These are phyloP conservation scores for Starmerella floris DNA, from an alignment of 805 yeast species.

Conservation along the genomic window DNA sequence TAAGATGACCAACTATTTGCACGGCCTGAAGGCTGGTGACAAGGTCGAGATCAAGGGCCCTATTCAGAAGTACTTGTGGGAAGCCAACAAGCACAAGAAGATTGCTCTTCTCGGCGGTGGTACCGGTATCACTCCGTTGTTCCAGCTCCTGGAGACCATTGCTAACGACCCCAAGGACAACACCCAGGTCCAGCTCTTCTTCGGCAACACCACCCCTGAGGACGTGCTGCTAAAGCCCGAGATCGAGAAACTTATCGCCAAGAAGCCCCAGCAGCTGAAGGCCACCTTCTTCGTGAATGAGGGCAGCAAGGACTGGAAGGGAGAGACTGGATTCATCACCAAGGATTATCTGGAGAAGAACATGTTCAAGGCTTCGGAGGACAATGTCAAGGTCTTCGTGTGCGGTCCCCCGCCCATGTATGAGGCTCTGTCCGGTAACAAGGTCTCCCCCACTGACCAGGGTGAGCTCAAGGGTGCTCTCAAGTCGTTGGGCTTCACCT, in stretches of 20 bases:
- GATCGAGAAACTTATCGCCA: slow-evolving; percentile 52
- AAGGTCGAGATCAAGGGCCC: slow-evolving; percentile 90
- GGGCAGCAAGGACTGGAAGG: slow-evolving; percentile 20
- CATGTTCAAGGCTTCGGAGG: slow-evolving; percentile 51
- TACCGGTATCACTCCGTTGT: slow-evolving; percentile 91
- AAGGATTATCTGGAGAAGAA: slow-evolving; percentile 53
- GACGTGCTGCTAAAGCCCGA: slow-evolving; percentile 74
- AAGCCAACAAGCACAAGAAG: slow-evolving; percentile 66
- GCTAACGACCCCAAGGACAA: slow-evolving; percentile 71
- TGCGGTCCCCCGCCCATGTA: slow-evolving; percentile 95
- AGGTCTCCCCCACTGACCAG: slow-evolving; percentile 78
- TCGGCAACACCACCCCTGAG: slow-evolving; percentile 62
- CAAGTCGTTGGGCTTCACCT: slow-evolving; percentile 74
- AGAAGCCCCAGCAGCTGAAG: slow-evolving; percentile 65
- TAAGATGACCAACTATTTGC: slow-evolving; percentile 65
- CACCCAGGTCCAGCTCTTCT: slow-evolving; percentile 71
- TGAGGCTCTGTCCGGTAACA: slow-evolving; percentile 74
- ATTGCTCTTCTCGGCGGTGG: slow-evolving; percentile 90
- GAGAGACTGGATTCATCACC: slow-evolving; percentile 52
- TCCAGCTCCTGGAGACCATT: slow-evolving; percentile 68
- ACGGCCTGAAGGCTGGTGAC: slow-evolving; percentile 60
- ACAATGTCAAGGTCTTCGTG: slow-evolving; percentile 62
- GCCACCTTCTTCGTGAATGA: slow-evolving; percentile 71
- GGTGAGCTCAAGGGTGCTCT: slow-evolving; percentile 86
- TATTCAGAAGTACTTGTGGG: slow-evolving; percentile 78